These are phyloP conservation scores for Tolypocladium amazonense DNA, from an alignment of 2,329 filamentous ascomycete genomes.

Conservation along the genomic window DNA sequence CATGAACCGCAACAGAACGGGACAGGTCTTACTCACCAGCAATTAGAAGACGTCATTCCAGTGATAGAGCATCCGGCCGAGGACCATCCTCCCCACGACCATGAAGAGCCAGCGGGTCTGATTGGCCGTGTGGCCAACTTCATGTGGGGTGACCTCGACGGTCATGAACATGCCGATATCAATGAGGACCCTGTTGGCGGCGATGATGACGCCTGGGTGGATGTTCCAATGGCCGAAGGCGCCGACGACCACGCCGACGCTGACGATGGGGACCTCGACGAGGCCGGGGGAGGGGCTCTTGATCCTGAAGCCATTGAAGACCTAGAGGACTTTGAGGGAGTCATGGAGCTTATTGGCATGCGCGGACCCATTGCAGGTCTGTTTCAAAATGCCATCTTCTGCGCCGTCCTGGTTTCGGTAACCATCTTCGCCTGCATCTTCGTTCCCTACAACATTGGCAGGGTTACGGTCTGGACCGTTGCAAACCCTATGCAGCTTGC, in stretches of 20 bases:
- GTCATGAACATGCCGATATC: slow-evolving; percentile 8
- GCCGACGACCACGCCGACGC: slow-evolving; percentile 31
- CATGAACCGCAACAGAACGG: too few relatives aligned
- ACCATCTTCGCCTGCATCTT: slow-evolving; percentile 82
- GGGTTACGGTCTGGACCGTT: slow-evolving; percentile 67
- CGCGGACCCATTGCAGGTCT: slow-evolving; percentile 82
- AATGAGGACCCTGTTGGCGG: slow-evolving; percentile 27
- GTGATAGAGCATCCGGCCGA: slow-evolving; percentile 5
- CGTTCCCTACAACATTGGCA: slow-evolving; percentile 84
- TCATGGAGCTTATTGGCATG: slow-evolving; percentile 94
- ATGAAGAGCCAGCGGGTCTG: slow-evolving; percentile 11
- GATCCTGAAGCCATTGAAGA: slow-evolving; percentile 72
- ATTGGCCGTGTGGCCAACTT: slow-evolving; percentile 39
- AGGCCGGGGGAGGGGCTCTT: slow-evolving; percentile 50
- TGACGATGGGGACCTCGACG: slow-evolving; percentile 28
- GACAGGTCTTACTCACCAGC: neutral
- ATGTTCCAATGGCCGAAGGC: slow-evolving; percentile 14
- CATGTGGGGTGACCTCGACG: slow-evolving; percentile 46
- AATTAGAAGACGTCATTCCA: slow-evolving; percentile 1
- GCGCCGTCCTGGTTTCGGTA: slow-evolving; percentile 76
- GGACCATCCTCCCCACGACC: slow-evolving; percentile 5
- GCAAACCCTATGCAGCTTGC: slow-evolving; percentile 73
- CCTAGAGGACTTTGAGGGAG: slow-evolving; percentile 88
- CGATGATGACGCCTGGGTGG: slow-evolving; percentile 41
- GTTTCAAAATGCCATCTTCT: slow-evolving; percentile 92